Percentiles rank a stretch among this genome's conserved stretches.
Conservation (phyloP, 208 protist genomes). For the Leishmania aethiopica region DNA sequence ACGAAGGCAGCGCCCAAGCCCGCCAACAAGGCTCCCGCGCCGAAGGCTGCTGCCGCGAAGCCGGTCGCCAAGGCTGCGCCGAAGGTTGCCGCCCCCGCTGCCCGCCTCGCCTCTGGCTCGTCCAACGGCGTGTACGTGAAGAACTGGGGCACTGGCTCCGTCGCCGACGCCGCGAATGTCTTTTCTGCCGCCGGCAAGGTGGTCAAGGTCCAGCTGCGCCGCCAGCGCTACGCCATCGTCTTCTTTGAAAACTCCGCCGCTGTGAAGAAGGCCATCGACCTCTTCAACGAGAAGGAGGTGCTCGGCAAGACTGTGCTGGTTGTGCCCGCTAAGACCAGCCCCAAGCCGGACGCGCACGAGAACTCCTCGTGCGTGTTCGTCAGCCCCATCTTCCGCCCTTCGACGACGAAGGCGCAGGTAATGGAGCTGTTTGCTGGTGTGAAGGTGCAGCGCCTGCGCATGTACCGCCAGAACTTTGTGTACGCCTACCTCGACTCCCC, state of each 20-base stretch:
- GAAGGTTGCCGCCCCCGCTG: conserved; percentile 37
- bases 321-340: conserved; percentile 70
- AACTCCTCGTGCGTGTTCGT: conserved; percentile 80
- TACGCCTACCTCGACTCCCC: conserved; percentile 82
- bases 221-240: conserved; percentile 78
- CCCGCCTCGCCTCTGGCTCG: conserved; percentile 39
- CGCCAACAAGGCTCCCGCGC: conserved; percentile 41
- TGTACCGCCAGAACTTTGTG: conserved; percentile 82
- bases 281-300: conserved; percentile 88
- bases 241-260: conserved; percentile 84
- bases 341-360: conserved; percentile 75
- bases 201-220: conserved; percentile 61
- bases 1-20: conserved; percentile 55
- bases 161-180: conserved; percentile 54
- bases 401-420: conserved; percentile 68
- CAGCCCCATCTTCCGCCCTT: conserved; percentile 81
- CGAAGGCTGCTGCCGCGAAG: conserved; percentile 46
- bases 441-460: conserved; percentile 78
- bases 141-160: conserved; percentile 82
- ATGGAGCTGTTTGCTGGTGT: conserved; percentile 68
- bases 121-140: conserved; percentile 87
- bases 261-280: conserved; percentile 87
- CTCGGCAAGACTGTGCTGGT: conserved; percentile 67
- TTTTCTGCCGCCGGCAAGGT: conserved; percentile 72
- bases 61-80: conserved; percentile 31